phyloP scores from a whole-genome alignment of 257 asterid species.

The Echium plantagineum region DNA sequence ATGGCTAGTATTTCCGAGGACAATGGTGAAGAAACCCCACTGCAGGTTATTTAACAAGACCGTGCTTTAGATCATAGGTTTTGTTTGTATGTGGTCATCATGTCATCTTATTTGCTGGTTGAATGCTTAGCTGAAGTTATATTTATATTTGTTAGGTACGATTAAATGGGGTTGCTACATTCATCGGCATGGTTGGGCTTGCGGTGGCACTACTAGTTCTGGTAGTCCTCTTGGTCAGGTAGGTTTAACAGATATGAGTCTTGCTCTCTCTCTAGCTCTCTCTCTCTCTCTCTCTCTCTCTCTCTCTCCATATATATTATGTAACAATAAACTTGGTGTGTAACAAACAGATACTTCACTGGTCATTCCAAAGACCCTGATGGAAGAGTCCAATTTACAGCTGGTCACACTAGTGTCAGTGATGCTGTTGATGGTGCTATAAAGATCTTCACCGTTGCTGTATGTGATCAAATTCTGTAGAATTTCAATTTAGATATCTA shows the following conservation, averaged over 20 bases:
- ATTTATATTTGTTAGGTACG: conserved; percentile 45
- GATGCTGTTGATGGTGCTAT: conserved; percentile 66
- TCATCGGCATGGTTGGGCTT: conserved; percentile 84
- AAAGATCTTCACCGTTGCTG: conserved; percentile 86
- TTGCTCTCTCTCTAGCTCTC: too few species aligned
- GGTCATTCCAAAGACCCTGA: conserved; percentile 59
- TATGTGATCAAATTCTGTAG: conserved; percentile 25
- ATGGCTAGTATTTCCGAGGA: conserved; percentile 99
- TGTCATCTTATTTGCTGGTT: neutral
- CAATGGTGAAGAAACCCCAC: conserved; percentile 95
- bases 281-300: conserved; percentile 3
- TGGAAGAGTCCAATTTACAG: conserved; percentile 44
- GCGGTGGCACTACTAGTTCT: conserved; percentile 66
- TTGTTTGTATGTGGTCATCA: neutral
- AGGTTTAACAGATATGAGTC: neutral
- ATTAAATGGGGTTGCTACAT: conserved; percentile 89
- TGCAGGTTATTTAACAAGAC: conserved; percentile 49
- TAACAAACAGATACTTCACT: conserved; percentile 50
- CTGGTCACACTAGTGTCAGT: conserved; percentile 60
- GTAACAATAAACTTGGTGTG: conserved; percentile 9
- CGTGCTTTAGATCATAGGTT: neutral
- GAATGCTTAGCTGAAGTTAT: neutral
- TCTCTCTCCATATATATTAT: conserved; percentile 7
- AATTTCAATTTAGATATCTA: neutral
- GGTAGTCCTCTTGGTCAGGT: conserved; percentile 68